Base-by-base conservation (phyloP, 1,139 yeast species). In the Casaregolazyma lundiana region DNA sequence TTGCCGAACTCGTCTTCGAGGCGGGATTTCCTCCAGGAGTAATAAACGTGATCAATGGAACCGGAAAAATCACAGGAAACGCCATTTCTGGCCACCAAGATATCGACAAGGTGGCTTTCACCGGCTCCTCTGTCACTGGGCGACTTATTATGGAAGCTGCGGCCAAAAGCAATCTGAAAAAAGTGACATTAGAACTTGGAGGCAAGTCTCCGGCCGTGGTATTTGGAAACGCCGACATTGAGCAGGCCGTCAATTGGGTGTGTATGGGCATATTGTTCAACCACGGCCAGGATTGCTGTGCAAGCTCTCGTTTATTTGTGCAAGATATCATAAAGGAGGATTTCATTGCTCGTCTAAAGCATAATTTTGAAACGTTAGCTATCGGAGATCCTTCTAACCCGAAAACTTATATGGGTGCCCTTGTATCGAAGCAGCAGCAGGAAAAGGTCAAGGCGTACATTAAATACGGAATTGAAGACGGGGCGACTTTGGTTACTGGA, bases 211-310 rank as follows among this genome's bases (percentile, higher is more conserved):
- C 95, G 59, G 81, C 83, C 68, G 78, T 85, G 57, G 80, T 85
- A 43, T 84, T 84, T 61, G 75, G 79, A 57, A 94, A 85, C 64
- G 86, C 86, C 51, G 78, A 85, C 59, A 57, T 85, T 48, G 78
- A 77, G 49, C 68, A 69, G 59, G 81, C 94, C 50, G 79, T 84
- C 51, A 72, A 75, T 57, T 74, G 79, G 71, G 74, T 80, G 54
- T 69, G 76, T 52, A 60, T 71, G 36, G 87, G 86, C 63, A 81
- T 82, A 61, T 80, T 77, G 78, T 84, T 76, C 76, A 86, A 86
- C 73, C 79, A 86, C 57, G 95, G 95, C 67, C 95, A 86, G 70
- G 90, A 84, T 49, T 86, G 95, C 71, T 81, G 86, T 64, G 95
- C 95, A 37, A 92, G 94, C 55, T 84, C 95, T 43, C 81, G 95